Evolutionary conservation across 2,329 filamentous ascomycete genomes (phyloP).

Genomic region (Cyphellophora attinorum): DNA sequence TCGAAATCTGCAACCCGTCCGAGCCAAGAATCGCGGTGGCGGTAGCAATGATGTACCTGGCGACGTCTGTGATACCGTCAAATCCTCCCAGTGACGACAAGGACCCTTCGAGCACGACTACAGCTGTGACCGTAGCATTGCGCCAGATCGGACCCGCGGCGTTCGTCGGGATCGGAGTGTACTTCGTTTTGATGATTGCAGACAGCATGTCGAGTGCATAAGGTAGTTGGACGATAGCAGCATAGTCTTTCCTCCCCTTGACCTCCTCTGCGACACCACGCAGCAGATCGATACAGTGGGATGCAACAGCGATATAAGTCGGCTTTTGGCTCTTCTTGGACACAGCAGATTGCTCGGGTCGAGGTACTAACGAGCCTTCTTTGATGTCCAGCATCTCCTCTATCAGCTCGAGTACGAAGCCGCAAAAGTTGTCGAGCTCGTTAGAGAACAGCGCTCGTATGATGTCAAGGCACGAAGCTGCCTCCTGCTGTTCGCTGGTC

Average conservation of each 20-base stretch:
- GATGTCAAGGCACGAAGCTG: constrained; percentile 8
- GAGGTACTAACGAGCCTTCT: constrained; percentile 5
- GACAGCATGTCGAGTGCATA: constrained; percentile 58
- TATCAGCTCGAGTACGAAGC: constrained; percentile 66
- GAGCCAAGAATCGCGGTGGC: constrained; percentile 61
- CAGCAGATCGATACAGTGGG: constrained; percentile 12
- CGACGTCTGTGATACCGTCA: constrained; percentile 3
- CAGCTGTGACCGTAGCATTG: constrained; percentile 60
- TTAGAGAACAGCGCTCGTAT: constrained; percentile 20
- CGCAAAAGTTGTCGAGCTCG: constrained; percentile 58
- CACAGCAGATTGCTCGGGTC: constrained; percentile 6
- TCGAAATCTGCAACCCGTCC: constrained; percentile 41
- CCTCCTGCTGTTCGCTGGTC: constrained; percentile 15
- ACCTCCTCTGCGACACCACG: constrained; percentile 8
- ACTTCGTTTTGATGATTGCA: constrained; percentile 68
- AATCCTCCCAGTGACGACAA: constrained; percentile 2
- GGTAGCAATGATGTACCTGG: constrained; percentile 48
- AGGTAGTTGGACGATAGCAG: constrained; percentile 18
- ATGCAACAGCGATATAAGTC: constrained; percentile 78
- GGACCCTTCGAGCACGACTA: constrained; percentile 51
- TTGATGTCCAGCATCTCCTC: constrained; percentile 49
- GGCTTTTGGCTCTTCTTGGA: constrained; percentile 34
- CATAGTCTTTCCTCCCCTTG: constrained; percentile 1
- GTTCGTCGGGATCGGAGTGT: constrained; percentile 62
- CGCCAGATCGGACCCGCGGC: constrained; percentile 69